Evolutionary conservation across 768 basidiomycete genomes (phyloP), one percentile per base, ranked within the genome.

Genomic region (Exidia glandulosa): DNA sequence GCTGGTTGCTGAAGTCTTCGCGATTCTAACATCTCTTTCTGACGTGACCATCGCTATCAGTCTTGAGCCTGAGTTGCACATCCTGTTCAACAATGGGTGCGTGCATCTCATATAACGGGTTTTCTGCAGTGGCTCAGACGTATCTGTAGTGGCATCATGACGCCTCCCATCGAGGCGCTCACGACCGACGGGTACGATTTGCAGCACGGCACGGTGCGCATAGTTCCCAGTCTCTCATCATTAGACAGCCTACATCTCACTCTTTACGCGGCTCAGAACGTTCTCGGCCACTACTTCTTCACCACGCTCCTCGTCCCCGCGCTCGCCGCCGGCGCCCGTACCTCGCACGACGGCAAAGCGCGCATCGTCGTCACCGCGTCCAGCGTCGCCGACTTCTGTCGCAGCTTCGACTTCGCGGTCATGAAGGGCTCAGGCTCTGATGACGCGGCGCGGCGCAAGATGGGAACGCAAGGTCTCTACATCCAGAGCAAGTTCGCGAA

Each of bases 221-320:
- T n/a, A n/a, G n/a, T n/a, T n/a, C n/a, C n/a, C n/a, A n/a, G n/a
- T n/a, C n/a, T n/a, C n/a, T n/a, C n/a, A n/a, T n/a, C n/a, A n/a
- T 23, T 33, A 10, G 3, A 16, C n/a, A n/a, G n/a, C n/a, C n/a
- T n/a, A n/a, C n/a, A n/a, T n/a, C 36, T 2, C 7, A 1, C 32
- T 13, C 50, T 25, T 23, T 29, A 2, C 61, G n/a, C n/a, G n/a
- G n/a, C n/a, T n/a, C n/a, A n/a, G n/a, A n/a, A n/a, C n/a, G n/a
- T n/a, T n/a, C n/a, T n/a, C 81, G 84, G 85, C 2, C 86, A 82
- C 65, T 83, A 77, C 65, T 77, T 81, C 64, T 76, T 87, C 60
- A 86, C 84, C 2, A 71, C 73, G 50, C 72, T 79, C 14, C 75
- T 85, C 41, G 70, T 83, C 29, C 81, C 82, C 3, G 72, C 72